phyloP scores from a whole-genome alignment of 805 yeast genomes.

The Cyberlindnera amylophila region DNA sequence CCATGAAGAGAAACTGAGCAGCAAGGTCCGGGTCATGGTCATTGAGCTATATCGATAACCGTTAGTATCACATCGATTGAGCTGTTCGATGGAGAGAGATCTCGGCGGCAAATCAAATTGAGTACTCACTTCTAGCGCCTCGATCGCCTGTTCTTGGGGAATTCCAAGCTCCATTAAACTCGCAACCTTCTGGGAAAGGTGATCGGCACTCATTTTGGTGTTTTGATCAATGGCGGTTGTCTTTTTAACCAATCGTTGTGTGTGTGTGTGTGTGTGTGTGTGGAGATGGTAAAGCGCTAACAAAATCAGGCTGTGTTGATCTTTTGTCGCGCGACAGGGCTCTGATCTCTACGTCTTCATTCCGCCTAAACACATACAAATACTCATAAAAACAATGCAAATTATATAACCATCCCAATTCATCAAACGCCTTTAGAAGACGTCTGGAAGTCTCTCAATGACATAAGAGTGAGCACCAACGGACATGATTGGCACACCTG shows the following conservation, averaged over 20 bases:
- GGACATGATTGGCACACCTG: constrained; percentile 96
- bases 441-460: constrained; percentile 93
- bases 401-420: neutral
- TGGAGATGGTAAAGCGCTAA: neutral
- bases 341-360: too few relatives aligned
- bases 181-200: neutral
- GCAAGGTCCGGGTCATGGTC: too few relatives aligned
- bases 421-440: constrained; percentile 41
- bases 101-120: neutral
- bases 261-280: too few relatives aligned
- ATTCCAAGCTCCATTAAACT: constrained; percentile 37
- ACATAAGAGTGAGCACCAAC: constrained; percentile 93
- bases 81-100: too few relatives aligned
- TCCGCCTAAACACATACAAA: too few relatives aligned
- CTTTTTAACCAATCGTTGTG: too few relatives aligned
- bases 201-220: neutral
- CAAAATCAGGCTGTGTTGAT: constrained; percentile 1
- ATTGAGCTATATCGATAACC: too few relatives aligned
- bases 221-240: too few relatives aligned
- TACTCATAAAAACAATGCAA: constrained; percentile 5
- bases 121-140: constrained; percentile 31
- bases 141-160: constrained; percentile 33
- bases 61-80: neutral
- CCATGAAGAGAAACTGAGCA: too few relatives aligned
- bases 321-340: neutral